Evolutionary conservation across 2,329 filamentous ascomycete genomes (phyloP), one percentile per base, ranked within the genome.

Genomic region (Mycogone perniciosa): DNA sequence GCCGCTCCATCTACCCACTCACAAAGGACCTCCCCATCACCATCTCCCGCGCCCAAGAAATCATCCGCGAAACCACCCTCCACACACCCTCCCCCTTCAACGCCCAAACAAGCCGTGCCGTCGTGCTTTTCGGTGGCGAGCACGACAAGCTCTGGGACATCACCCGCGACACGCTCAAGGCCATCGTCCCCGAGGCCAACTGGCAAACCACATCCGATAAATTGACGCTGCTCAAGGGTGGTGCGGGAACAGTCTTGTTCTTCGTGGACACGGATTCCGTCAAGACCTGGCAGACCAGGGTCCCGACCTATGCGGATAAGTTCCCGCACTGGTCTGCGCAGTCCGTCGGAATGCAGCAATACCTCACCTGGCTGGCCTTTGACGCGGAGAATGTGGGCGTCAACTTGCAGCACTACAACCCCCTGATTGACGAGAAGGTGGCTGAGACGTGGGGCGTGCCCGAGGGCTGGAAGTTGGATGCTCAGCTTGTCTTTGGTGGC

Each of bases 381-480:
- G 87, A 91, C 72, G 77, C 84, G 54, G 89, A 93, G 67, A 89
- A 90, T 31, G 80, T 95, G 51, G 89, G 89, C 58, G 87, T 85
- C 66, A 95, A 91, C 77, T 78, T 96, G 48, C 90, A 96, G 77
- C 90, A 96, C 75, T 95, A 95, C 77, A 93, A 89, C 79, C 89
- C 89, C 20, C 70, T 96, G 52, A 81, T 95, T 60, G 86, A 95
- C 71, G 76, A 77, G 57, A 81, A 84, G 72, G 85, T 90, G 48
- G 71, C 77, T 41, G 74, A 71, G 55, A 73, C 81, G 60, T 96
- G 88, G 86, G 77, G 77, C 51, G 61, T 95, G 31, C 86, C 88
- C 40, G 63, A 71, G 13, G 77, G 79, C 60, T 96, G 90, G 89
- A 81, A 80, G 64, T 79, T 95, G 57, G 81, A 85, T 64, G 85